Base-by-base conservation (phyloP, 2,329 filamentous ascomycete genomes). In the Aspergillus sp. region DNA sequence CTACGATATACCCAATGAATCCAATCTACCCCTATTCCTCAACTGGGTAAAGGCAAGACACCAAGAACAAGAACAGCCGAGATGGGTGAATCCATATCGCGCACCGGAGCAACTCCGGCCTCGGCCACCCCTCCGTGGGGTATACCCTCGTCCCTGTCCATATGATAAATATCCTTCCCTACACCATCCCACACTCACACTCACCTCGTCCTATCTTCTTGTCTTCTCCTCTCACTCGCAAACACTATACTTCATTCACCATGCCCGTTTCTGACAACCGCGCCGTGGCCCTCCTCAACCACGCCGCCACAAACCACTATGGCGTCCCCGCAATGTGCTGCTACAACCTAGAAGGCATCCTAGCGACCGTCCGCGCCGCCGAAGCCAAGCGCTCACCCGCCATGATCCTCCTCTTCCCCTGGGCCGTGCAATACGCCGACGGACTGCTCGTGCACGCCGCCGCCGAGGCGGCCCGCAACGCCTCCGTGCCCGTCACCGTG, bases 341-440 rank as follows among this genome's bases (percentile, higher is more conserved):
- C 64, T 87, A 89, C 76, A 87, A 89, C 64, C 74, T 89, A 53
- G 87, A 90, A 73, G 83, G 82, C 45, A 85, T 90, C 58, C 75
- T 89, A 22, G 86, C 84, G 1, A 84, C 83, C 3, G 83, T 89
- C 44, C 80, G 80, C 59, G 87, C 87, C 8, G 87, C 87, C 54
- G 86, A 89, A 71, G 79, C 80, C 22, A 85, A 85, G 55, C 76
- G 76, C 44, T 86, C 85, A 0, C 86, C 87, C 0, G 79, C 85
- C 53, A 88, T 89, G 76, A 83, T 89, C 60, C 82, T 87, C 22
- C 81, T 89, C 59, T 89, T 90, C 70, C 87, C 87, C 17, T 89
- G 87, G 87, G 85, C 86, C 0, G 78, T 89, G 48, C 74, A 84
- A 56, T 89, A 87, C 72, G 84, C 84, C 3, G 79, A 80, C 50